A percentile compares a stretch with the other conserved stretches of the same genome.
These are phyloP conservation scores for Penicillium atrosanguineum DNA, from an alignment of 495 filamentous ascomycete genomes.

Conservation along the genomic window DNA sequence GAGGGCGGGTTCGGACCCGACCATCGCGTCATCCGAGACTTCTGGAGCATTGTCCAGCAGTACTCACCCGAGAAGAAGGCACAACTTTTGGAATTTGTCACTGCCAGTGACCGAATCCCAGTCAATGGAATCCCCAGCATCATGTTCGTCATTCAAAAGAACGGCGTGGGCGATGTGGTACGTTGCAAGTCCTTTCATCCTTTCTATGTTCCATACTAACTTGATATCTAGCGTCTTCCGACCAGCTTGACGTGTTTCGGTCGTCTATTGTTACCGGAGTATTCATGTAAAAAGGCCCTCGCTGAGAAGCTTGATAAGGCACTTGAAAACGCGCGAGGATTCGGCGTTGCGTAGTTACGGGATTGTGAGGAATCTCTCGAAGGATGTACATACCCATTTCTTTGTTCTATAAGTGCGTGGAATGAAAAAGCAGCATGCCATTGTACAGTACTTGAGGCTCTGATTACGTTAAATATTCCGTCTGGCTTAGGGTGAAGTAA, in stretches of 20 bases:
- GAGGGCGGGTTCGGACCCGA: conserved; percentile 69
- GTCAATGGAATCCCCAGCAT: conserved; percentile 77
- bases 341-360: conserved; percentile 61
- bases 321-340: conserved; percentile 88
- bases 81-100: conserved; percentile 88
- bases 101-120: conserved; percentile 85
- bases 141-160: conserved; percentile 78
- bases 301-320: conserved; percentile 74
- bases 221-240: conserved; percentile 57
- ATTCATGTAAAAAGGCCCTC: conserved; percentile 64
- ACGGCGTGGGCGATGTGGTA: conserved; percentile 63
- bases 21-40: conserved; percentile 67
- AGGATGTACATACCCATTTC: conserved; percentile 22
- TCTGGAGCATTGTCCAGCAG: conserved; percentile 74
- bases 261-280: conserved; percentile 79
- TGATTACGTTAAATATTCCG: too few relatives aligned
- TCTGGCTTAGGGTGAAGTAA: too few relatives aligned
- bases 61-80: conserved; percentile 65
- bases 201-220: conserved; percentile 6
- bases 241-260: conserved; percentile 90
- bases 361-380: not conserved
- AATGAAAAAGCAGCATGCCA: conserved; percentile 2
- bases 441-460: not conserved
- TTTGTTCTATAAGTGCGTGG: conserved; percentile 1
- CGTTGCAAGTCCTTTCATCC: conserved; percentile 11